Evolutionary conservation across 2,329 filamentous ascomycete species (phyloP).

Genomic region (Talaromyces atroroseus): DNA sequence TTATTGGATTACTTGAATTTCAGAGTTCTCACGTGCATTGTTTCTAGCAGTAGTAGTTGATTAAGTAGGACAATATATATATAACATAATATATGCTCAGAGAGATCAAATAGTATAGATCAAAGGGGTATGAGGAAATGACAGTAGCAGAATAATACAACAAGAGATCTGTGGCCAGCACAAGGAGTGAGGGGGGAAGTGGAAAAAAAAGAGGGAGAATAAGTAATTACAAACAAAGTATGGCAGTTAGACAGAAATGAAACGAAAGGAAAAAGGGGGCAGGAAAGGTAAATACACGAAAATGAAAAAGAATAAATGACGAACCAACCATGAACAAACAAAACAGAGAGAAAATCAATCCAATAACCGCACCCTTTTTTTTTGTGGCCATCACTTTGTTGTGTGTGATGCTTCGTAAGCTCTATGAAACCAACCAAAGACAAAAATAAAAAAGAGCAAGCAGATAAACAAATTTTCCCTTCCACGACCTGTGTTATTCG

Average conservation of each 20-base stretch:
- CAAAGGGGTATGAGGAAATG: conserved; percentile 30
- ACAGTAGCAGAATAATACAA: conserved; percentile 27
- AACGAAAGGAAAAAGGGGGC: conserved; percentile 24
- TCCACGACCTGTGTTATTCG: neutral
- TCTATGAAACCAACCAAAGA: conserved; percentile 4
- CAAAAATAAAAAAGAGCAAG: conserved; percentile 9
- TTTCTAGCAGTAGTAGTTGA: conserved; percentile 13
- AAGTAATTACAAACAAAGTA: conserved; percentile 15
- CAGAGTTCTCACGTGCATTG: too few species aligned
- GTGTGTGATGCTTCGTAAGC: conserved; percentile 10
- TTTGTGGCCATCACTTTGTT: conserved; percentile 11
- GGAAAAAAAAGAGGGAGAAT: conserved; percentile 19
- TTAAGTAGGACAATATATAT: conserved; percentile 3
- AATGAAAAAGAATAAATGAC: conserved; percentile 34
- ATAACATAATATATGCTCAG: conserved; percentile 12
- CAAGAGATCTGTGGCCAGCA: conserved; percentile 34
- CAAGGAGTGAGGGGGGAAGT: conserved; percentile 16
- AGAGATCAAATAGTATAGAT: neutral
- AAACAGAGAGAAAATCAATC: neutral
- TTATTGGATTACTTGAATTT: too few species aligned
- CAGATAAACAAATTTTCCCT: neutral
- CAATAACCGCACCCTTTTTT: conserved; percentile 21
- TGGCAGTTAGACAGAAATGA: conserved; percentile 17
- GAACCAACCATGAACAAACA: neutral
- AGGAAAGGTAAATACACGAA: conserved; percentile 40